These are phyloP conservation scores for Metroxylon sagu DNA, from an alignment of 176 grass and related monocot genomes.

Conservation along the genomic window DNA sequence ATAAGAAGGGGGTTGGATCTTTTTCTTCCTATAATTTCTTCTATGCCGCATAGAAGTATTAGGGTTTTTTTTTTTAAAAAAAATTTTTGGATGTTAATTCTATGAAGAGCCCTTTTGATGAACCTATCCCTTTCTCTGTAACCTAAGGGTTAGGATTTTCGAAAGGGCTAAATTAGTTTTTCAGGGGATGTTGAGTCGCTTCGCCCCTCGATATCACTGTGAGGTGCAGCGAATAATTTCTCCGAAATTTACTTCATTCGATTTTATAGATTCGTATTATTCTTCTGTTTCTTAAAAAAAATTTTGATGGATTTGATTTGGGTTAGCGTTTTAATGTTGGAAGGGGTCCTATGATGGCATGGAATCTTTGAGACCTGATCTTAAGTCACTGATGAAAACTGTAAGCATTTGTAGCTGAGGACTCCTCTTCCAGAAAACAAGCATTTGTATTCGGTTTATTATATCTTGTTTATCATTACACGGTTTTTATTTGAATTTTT, in stretches of 20 bases:
- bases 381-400: conserved; percentile 52
- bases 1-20: too few relatives aligned
- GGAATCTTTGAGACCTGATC: conserved; percentile 99
- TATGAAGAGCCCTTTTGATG: conserved; percentile 41
- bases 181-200: conserved; percentile 73
- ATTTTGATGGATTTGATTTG: background rate
- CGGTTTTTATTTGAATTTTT: too few relatives aligned
- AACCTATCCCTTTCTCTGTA: conserved; percentile 40
- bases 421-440: background rate
- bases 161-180: conserved; percentile 39
- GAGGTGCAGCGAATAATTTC: conserved; percentile 78
- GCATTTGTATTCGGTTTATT: background rate
- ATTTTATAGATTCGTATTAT: background rate
- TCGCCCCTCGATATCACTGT: conserved; percentile 28
- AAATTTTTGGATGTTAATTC: too few relatives aligned
- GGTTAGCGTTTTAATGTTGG: background rate
- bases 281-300: background rate
- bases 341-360: conserved; percentile 66
- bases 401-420: conserved; percentile 72
- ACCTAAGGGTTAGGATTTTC: conserved; percentile 57
- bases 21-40: too few relatives aligned
- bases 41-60: too few relatives aligned
- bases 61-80: too few relatives aligned
- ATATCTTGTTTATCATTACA: too few relatives aligned
- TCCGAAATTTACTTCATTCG: conserved; percentile 27